phyloP scores from a whole-genome alignment of 441 rosid species.

The Populus trichocarpa region DNA sequence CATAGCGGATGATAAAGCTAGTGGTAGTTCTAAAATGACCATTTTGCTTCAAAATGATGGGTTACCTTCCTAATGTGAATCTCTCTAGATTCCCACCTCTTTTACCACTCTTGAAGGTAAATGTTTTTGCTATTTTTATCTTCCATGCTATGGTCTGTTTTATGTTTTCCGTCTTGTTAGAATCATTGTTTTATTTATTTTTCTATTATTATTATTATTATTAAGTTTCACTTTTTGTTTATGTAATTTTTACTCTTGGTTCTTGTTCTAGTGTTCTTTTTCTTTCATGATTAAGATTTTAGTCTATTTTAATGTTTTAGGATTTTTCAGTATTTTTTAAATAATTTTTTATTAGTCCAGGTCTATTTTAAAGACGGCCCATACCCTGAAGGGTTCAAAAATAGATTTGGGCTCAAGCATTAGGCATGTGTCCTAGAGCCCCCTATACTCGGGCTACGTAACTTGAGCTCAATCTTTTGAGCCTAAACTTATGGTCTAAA shows the following conservation, averaged over 20 bases:
- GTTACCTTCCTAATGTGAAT: slow-evolving; percentile 20
- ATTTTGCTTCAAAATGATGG: slow-evolving; percentile 26
- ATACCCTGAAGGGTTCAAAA: too few species aligned
- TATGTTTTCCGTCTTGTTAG: neutral
- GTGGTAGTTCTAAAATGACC: slow-evolving; percentile 17
- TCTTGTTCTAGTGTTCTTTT: neutral
- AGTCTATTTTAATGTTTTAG: neutral
- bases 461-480: too few species aligned
- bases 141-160: neutral
- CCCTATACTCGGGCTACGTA: too few species aligned
- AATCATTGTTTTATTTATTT: neutral
- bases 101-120: slow-evolving; percentile 35
- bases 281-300: neutral
- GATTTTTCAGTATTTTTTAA: neutral
- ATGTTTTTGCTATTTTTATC: neutral
- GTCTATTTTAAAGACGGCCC: too few species aligned
- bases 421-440: too few species aligned
- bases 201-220: neutral
- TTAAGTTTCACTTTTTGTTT: neutral
- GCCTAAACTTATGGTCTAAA: too few species aligned
- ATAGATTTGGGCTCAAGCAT: too few species aligned
- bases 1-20: slow-evolving; percentile 25
- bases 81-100: slow-evolving; percentile 38
- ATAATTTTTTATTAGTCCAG: too few species aligned
- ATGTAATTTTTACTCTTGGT: neutral